phyloP scores from a whole-genome alignment of 192 early-diverging fungal species.

The Linnemannia exigua region DNA sequence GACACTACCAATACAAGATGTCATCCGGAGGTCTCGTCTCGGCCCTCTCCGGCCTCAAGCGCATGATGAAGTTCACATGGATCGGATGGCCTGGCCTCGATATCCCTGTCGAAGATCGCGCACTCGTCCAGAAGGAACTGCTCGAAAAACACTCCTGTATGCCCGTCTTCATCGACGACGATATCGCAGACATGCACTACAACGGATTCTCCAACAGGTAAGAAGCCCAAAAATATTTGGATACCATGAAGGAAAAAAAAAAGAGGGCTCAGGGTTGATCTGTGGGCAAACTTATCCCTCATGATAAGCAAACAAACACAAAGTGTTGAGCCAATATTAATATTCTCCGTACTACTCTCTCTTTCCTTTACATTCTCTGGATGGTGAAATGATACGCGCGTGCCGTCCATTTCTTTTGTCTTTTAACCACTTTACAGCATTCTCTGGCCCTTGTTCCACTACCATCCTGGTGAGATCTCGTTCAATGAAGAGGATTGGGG shows the following conservation, averaged over 20 bases:
- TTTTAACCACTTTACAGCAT: constrained; percentile 69
- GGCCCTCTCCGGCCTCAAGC: constrained; percentile 93
- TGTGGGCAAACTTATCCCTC: not conserved
- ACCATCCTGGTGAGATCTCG: constrained; percentile 98
- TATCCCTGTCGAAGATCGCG: constrained; percentile 84
- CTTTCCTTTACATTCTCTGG: not conserved
- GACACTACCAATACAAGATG: constrained; percentile 77
- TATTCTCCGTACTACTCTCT: not conserved
- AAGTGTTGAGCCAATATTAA: not conserved
- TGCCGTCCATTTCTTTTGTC: not conserved
- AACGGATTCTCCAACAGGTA: constrained; percentile 97
- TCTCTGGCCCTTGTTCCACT: constrained; percentile 99
- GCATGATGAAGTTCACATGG: constrained; percentile 98
- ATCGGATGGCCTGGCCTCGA: constrained; percentile 98
- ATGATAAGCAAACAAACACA: not conserved
- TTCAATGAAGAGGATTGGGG: constrained; percentile 97
- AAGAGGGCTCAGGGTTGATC: not conserved
- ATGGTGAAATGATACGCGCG: not conserved
- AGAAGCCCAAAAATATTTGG: not conserved
- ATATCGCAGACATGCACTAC: constrained; percentile 96
- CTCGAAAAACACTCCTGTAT: constrained; percentile 86
- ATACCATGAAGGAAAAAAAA: not conserved
- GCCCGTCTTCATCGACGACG: constrained; percentile 95
- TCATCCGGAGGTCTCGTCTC: constrained; percentile 97
- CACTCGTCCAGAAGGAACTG: constrained; percentile 75